Evolutionary conservation across 2,329 filamentous ascomycete species (phyloP), one percentile per base, ranked within the genome.

Genomic region (Colletotrichum sp.): DNA sequence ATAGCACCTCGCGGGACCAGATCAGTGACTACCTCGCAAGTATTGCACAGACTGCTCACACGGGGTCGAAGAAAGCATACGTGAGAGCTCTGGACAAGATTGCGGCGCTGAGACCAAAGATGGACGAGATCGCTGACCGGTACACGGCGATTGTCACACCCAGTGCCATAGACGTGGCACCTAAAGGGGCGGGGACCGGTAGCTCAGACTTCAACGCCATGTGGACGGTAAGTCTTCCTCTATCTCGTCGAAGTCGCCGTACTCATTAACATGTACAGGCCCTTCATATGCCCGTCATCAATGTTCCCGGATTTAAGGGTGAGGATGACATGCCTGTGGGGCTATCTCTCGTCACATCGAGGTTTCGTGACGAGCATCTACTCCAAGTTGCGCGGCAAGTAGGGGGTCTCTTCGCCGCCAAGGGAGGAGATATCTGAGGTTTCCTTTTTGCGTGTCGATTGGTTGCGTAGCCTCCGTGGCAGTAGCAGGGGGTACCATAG

Each of bases 131-230:
- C 6, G 86, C 88, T 0, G 82, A 82, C 1, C 80, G 82, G 18
- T 93, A 92, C 75, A 88, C 86, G 16, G 90, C 90, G 0, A 85
- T 93, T 0, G 78, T 94, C 12, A 89, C 88, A 0, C 92, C 92
- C 0, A 93, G 91, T 78, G 90, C 89, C 0, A 79, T 88, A 0
- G 92, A 92, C 71, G 92, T 92, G 78, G 92, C 92, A 0, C 91
- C 92, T 0, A 60, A 86, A 0, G 90, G 90, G 2, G 83, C 85
- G 34, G 86, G 82, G 71, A 92, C 90, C 0, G 90, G 90, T 0
- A 87, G 84, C 78, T 84, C 88, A n/a, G 85, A 80, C 1, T 89
- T 89, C 77, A 88, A 87, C 77, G 77, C 78, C 36, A 85, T 86
- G 2, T 89, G 87, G 87, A 89, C 88, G 28, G 86, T 89, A 71